A percentile compares a stretch with the other conserved stretches of the same genome.
Conservation (phyloP, 345 rosid genomes). For the Excoecaria agallocha region DNA sequence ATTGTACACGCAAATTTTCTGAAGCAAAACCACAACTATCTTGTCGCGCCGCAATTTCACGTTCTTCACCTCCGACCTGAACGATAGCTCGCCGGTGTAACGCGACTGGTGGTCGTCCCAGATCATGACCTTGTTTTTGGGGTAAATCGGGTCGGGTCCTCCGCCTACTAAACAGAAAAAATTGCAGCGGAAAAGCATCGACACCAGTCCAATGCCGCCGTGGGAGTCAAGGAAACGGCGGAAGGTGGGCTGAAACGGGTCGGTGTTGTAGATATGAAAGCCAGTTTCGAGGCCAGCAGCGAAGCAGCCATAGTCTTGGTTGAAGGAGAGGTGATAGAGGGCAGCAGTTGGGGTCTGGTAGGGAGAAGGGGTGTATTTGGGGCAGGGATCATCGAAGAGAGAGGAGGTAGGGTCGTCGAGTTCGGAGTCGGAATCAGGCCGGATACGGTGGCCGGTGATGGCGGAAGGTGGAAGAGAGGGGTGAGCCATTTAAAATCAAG, state of each 20-base stretch:
- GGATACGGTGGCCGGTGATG: background rate
- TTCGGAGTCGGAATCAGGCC: slow-evolving; percentile 4
- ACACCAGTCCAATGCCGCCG: slow-evolving; percentile 30
- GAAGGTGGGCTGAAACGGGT: slow-evolving; percentile 39
- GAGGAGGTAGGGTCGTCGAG: slow-evolving; percentile 10
- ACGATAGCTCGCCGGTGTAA: slow-evolving; percentile 40
- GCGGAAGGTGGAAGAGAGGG: slow-evolving; percentile 3
- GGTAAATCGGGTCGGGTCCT: slow-evolving; percentile 25
- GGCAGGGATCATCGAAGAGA: background rate
- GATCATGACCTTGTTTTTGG: slow-evolving; percentile 38
- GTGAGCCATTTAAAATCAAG: slow-evolving; percentile 3
- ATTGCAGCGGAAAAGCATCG: slow-evolving; percentile 42
- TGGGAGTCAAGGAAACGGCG: slow-evolving; percentile 29
- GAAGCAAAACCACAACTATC: slow-evolving; percentile 35
- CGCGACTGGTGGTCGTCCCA: slow-evolving; percentile 43
- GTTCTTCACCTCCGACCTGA: slow-evolving; percentile 41
- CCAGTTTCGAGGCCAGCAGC: slow-evolving; percentile 40
- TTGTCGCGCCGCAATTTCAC: slow-evolving; percentile 40
- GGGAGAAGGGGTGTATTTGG: background rate
- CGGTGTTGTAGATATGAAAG: slow-evolving; percentile 41
- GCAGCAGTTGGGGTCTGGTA: slow-evolving; percentile 14
- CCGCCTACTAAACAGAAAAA: slow-evolving; percentile 41
- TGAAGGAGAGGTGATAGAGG: slow-evolving; percentile 45
- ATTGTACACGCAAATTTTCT: slow-evolving; percentile 42
- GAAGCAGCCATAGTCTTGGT: slow-evolving; percentile 47